These are phyloP conservation scores for Lentinus brumalis DNA, from an alignment of 768 basidiomycete genomes.

Conservation along the genomic window DNA sequence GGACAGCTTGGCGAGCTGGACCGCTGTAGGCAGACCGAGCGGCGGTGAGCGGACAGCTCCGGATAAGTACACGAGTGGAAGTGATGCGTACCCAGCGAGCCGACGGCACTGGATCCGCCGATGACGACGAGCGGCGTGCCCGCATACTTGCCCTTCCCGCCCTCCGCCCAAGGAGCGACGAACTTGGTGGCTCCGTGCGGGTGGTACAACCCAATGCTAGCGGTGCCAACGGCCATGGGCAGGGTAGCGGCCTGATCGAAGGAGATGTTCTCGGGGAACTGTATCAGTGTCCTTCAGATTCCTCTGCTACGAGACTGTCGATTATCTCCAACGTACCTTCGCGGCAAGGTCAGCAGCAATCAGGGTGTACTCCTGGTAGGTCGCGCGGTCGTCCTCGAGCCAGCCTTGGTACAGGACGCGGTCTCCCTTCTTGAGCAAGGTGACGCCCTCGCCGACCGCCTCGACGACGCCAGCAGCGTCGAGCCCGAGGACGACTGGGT, in stretches of 20 bases:
- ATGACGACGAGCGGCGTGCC: slow-evolving; percentile 31
- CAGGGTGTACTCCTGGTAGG: slow-evolving; percentile 23
- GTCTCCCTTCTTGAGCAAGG: slow-evolving; percentile 34
- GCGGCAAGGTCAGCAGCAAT: slow-evolving; percentile 10
- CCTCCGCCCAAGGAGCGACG: slow-evolving; percentile 28
- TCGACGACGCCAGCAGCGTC: slow-evolving; percentile 21
- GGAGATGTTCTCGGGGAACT: slow-evolving; percentile 12
- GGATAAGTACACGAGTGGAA: background rate
- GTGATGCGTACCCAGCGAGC: slow-evolving; percentile 22
- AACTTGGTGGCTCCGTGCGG: slow-evolving; percentile 22
- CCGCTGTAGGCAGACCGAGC: background rate
- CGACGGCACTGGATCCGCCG: slow-evolving; percentile 26
- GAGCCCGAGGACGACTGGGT: slow-evolving; percentile 2
- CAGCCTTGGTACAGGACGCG: slow-evolving; percentile 17
- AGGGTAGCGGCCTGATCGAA: slow-evolving; percentile 15
- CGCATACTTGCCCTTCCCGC: slow-evolving; percentile 31
- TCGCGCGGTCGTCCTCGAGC: slow-evolving; percentile 6
- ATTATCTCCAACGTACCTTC: slow-evolving; percentile 28
- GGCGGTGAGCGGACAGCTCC: background rate
- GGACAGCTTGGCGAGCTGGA: too few relatives aligned
- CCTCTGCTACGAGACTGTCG: too few relatives aligned
- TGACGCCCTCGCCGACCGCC: slow-evolving; percentile 35
- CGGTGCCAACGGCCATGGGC: slow-evolving; percentile 12
- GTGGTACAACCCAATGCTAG: slow-evolving; percentile 16
- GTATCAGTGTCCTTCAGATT: background rate